phyloP scores from a whole-genome alignment of 2,329 filamentous ascomycete species.

The Acephala macrosclerotiorum region DNA sequence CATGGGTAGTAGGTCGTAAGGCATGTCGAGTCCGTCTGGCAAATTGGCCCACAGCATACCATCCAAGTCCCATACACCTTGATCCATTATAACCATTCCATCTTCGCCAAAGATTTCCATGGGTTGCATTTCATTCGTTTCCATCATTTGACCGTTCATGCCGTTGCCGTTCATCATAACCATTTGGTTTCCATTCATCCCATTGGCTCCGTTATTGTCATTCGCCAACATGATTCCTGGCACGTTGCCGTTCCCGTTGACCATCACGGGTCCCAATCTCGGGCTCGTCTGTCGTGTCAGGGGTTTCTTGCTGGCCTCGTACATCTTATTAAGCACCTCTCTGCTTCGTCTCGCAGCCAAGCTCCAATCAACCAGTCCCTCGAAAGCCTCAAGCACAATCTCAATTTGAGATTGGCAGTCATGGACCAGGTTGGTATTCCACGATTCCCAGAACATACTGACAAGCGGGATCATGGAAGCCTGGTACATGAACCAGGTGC shows the following conservation, averaged over 20 bases:
- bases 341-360: conserved; percentile 67
- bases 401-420: conserved; percentile 64
- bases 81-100: conserved; percentile 61
- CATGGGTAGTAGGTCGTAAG: conserved; percentile 41
- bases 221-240: conserved; percentile 4
- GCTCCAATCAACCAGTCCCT: conserved; percentile 71
- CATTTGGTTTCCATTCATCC: conserved; percentile 24
- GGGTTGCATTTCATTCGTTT: conserved; percentile 46
- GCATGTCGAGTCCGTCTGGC: conserved; percentile 47
- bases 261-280: conserved; percentile 43
- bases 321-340: conserved; percentile 69
- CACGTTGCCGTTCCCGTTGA: conserved; percentile 37
- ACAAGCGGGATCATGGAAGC: conserved; percentile 81
- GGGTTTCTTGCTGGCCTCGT: conserved; percentile 57
- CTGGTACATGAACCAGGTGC: conserved; percentile 83
- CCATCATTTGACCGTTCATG: conserved; percentile 36
- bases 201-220: conserved; percentile 24
- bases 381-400: conserved; percentile 65
- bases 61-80: conserved; percentile 63
- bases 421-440: conserved; percentile 41
- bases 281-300: conserved; percentile 42
- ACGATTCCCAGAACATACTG: conserved; percentile 72
- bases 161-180: conserved; percentile 29
- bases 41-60: conserved; percentile 61
- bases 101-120: conserved; percentile 57